A percentile compares a stretch with the other conserved stretches of the same genome.
Conservation (phyloP, 2,329 filamentous ascomycete genomes). For the Xylaria multiplex region DNA sequence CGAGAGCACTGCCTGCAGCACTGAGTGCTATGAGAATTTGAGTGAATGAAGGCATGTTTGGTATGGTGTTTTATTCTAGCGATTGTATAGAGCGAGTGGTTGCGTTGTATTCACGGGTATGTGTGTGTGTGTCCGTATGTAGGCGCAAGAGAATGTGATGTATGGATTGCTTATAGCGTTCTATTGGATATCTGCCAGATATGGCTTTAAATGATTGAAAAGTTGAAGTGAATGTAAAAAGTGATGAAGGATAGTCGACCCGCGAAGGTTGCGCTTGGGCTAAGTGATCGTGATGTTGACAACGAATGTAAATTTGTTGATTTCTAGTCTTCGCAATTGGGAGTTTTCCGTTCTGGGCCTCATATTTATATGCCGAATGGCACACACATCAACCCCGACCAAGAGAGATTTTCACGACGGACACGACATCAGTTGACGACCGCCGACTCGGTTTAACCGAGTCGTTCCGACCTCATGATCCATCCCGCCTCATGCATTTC, state of each 20-base stretch:
- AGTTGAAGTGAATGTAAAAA: slow-evolving; percentile 24
- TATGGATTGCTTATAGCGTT: slow-evolving; percentile 2
- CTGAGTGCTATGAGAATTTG: slow-evolving; percentile 38
- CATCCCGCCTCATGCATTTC: background rate
- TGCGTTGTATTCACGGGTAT: background rate
- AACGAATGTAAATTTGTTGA: slow-evolving; percentile 23
- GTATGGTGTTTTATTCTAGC: slow-evolving; percentile 13
- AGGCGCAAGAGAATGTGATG: slow-evolving; percentile 12
- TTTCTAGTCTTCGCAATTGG: background rate
- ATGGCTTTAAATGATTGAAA: slow-evolving; percentile 19
- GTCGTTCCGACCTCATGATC: background rate
- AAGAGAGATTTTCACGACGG: background rate
- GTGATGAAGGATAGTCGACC: slow-evolving; percentile 23
- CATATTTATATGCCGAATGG: slow-evolving; percentile 30
- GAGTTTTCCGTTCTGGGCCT: background rate
- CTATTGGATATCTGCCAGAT: slow-evolving; percentile 16
- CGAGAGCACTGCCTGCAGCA: slow-evolving; percentile 34
- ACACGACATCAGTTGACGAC: slow-evolving; percentile 2
- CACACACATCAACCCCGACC: background rate
- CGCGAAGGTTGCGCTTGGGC: slow-evolving; percentile 16
- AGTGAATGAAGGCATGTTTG: slow-evolving; percentile 43
- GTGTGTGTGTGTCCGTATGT: slow-evolving; percentile 2
- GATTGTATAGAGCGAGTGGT: slow-evolving; percentile 2
- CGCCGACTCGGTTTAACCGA: slow-evolving; percentile 4
- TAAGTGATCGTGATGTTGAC: slow-evolving; percentile 20